These are phyloP conservation scores for Starmerella powellii DNA, from an alignment of 805 yeast genomes.

Conservation along the genomic window DNA sequence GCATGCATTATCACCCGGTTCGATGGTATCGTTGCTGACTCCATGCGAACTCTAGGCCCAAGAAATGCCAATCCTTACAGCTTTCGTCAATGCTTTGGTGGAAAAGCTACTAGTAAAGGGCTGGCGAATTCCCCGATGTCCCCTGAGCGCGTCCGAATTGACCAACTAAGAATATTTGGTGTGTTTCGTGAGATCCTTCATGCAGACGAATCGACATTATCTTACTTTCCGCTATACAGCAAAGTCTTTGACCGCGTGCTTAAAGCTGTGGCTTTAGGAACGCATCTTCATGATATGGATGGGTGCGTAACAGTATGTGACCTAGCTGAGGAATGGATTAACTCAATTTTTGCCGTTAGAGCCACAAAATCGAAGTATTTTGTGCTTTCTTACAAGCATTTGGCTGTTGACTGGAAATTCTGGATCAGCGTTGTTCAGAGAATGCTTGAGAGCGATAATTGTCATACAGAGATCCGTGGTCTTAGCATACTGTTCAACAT, in stretches of 20 bases:
- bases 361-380: constrained; percentile 4
- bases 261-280: constrained; percentile 28
- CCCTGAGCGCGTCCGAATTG: constrained; percentile 22
- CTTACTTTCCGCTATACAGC: constrained; percentile 26
- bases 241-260: constrained; percentile 31
- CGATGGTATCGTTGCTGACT: constrained; percentile 16
- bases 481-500: constrained; percentile 56
- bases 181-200: constrained; percentile 32
- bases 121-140: neutral
- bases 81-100: neutral
- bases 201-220: constrained; percentile 26
- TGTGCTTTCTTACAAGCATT: constrained; percentile 10
- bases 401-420: constrained; percentile 54
- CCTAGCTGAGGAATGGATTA: constrained; percentile 32
- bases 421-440: constrained; percentile 53
- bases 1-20: constrained; percentile 23
- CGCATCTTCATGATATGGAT: constrained; percentile 29
- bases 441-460: constrained; percentile 52
- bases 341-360: constrained; percentile 21
- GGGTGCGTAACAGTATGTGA: constrained; percentile 32
- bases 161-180: constrained; percentile 27
- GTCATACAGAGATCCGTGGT: constrained; percentile 50
- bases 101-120: neutral
- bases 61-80: constrained; percentile 13
- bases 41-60: constrained; percentile 4